These are phyloP conservation scores for Colletotrichum musicola DNA, from an alignment of 2,329 filamentous ascomycete genomes.

Conservation along the genomic window DNA sequence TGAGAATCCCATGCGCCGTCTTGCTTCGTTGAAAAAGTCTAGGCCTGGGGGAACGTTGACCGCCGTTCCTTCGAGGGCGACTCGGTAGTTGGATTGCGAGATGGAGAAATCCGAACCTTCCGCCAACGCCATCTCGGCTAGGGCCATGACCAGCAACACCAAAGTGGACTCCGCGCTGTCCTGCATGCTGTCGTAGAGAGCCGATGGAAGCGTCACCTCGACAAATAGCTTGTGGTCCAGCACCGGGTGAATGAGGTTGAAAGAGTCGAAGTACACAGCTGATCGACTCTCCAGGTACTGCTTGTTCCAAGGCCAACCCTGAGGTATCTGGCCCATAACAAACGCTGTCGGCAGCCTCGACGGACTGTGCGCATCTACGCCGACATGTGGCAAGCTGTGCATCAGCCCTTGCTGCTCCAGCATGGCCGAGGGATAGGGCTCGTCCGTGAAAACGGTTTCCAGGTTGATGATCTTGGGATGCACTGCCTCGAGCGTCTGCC, in stretches of 20 bases:
- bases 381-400: conserved; percentile 10
- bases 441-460: conserved; percentile 18
- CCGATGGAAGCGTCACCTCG: conserved; percentile 57
- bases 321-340: conserved; percentile 11
- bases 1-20: conserved; percentile 69
- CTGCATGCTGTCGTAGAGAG: conserved; percentile 62
- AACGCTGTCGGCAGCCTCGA: conserved; percentile 2
- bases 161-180: conserved; percentile 64
- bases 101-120: conserved; percentile 61
- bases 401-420: conserved; percentile 27
- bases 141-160: conserved; percentile 68
- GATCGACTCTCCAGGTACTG: conserved; percentile 62
- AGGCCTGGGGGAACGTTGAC: conserved; percentile 64
- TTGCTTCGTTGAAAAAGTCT: conserved; percentile 72
- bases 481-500: conserved; percentile 32
- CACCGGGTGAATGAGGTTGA: conserved; percentile 70
- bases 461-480: conserved; percentile 24
- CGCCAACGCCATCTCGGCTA: conserved; percentile 70
- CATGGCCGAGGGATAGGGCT: conserved; percentile 22
- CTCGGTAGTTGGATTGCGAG: conserved; percentile 54
- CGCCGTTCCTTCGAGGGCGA: conserved; percentile 48
- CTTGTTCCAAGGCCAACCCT: conserved; percentile 40
- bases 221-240: conserved; percentile 69
- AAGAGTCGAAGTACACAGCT: conserved; percentile 70
- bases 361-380: neutral